Conservation (phyloP, 1,284 basidiomycete species). For the Cryptococcus sp. region DNA sequence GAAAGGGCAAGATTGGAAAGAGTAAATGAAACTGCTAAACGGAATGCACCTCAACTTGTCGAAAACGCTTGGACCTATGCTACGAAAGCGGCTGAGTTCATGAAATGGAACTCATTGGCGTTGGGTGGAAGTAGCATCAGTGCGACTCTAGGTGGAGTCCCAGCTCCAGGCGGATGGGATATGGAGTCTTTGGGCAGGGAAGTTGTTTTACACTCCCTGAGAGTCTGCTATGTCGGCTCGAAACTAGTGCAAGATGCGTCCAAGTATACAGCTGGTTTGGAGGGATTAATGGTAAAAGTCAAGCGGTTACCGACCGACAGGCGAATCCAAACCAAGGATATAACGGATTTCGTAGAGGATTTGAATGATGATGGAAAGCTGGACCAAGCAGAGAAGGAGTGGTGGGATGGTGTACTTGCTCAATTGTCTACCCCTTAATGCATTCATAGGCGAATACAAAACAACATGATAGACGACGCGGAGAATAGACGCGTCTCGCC, state of each 20-base stretch:
- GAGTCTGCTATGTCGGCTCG: slow-evolving; percentile 25
- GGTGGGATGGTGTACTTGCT: slow-evolving; percentile 8
- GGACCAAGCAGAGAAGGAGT: slow-evolving; percentile 10
- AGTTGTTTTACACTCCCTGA: slow-evolving; percentile 25
- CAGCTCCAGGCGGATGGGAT: slow-evolving; percentile 40
- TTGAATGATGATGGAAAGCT: slow-evolving; percentile 28
- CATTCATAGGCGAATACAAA: no score
- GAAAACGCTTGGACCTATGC: slow-evolving; percentile 41
- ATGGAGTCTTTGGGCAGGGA: slow-evolving; percentile 32
- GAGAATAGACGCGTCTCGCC: no score
- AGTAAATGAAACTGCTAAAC: slow-evolving; percentile 33
- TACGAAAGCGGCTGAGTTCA: slow-evolving; percentile 24
- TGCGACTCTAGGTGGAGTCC: slow-evolving; percentile 7
- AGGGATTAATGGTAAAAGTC: slow-evolving; percentile 8
- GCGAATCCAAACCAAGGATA: slow-evolving; percentile 15
- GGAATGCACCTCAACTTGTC: slow-evolving; percentile 33
- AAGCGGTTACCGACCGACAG: slow-evolving; percentile 9
- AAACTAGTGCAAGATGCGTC: slow-evolving; percentile 4
- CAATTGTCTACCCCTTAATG: not conserved
- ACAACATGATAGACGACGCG: no score
- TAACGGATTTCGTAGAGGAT: slow-evolving; percentile 29
- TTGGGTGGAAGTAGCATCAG: slow-evolving; percentile 9
- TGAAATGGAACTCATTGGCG: slow-evolving; percentile 29
- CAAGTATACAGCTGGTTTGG: slow-evolving; percentile 11
- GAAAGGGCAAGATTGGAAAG: slow-evolving; percentile 27